Evolutionary conservation across 371 early-diverging fungal species (phyloP).

Genomic region (Capillidium heterosporum): DNA sequence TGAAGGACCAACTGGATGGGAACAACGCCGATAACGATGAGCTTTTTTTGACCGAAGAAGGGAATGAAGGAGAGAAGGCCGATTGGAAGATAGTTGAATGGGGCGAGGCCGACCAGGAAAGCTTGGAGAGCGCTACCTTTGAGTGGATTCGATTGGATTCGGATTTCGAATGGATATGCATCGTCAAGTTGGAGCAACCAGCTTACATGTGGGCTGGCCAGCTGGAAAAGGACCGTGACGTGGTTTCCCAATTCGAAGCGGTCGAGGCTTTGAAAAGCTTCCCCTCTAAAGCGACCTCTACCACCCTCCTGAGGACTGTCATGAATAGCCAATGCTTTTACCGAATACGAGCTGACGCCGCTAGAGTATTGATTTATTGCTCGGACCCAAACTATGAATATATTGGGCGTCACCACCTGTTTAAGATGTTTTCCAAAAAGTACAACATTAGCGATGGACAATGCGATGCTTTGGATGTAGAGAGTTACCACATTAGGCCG

Average conservation of each 20-base stretch:
- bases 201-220: slow-evolving; percentile 96
- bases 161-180: slow-evolving; percentile 84
- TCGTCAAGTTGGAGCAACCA: slow-evolving; percentile 75
- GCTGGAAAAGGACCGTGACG: slow-evolving; percentile 82
- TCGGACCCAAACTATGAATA: slow-evolving; percentile 31
- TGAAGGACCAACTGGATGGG: slow-evolving; percentile 34
- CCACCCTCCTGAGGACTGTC: slow-evolving; percentile 53
- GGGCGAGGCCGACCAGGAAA: slow-evolving; percentile 65
- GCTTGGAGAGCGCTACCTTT: slow-evolving; percentile 55
- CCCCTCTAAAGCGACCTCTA: slow-evolving; percentile 50
- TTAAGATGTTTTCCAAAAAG: slow-evolving; percentile 50
- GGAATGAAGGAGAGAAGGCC: slow-evolving; percentile 41
- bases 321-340: slow-evolving; percentile 77
- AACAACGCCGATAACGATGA: slow-evolving; percentile 26
- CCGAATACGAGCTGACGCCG: slow-evolving; percentile 82
- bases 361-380: slow-evolving; percentile 62
- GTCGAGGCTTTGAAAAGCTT: slow-evolving; percentile 37
- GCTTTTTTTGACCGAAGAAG: slow-evolving; percentile 37
- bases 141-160: slow-evolving; percentile 97
- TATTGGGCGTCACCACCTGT: slow-evolving; percentile 56
- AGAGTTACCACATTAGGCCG: slow-evolving; percentile 43
- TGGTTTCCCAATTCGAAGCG: slow-evolving; percentile 87
- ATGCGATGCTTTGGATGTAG: background rate
- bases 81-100: slow-evolving; percentile 64
- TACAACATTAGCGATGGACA: slow-evolving; percentile 32